A percentile compares a stretch with the other conserved stretches of the same genome.
phyloP scores from a whole-genome alignment of 140 eudicot genomes.

The Oenanthe javanica region DNA sequence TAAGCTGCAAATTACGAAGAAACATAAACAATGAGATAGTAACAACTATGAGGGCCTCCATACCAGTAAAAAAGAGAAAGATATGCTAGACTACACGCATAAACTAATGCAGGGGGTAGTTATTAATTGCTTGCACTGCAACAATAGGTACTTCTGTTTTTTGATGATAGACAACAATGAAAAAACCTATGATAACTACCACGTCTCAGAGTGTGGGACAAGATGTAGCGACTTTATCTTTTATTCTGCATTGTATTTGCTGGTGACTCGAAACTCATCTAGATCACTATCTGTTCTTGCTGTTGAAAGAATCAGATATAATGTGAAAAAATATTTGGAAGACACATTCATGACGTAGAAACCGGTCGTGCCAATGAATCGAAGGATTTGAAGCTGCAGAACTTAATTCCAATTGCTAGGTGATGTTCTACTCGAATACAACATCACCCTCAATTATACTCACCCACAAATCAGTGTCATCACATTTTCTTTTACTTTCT shows the following conservation, averaged over 20 bases:
- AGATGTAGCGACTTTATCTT: too few relatives aligned
- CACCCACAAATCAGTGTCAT: slow-evolving; percentile 14
- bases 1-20: not conserved
- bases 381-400: not conserved
- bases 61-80: not conserved
- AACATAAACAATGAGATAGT: not conserved
- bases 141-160: not conserved
- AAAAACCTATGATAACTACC: too few relatives aligned
- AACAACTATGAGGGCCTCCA: not conserved
- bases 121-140: not conserved
- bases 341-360: not conserved
- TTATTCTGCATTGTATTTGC: too few relatives aligned
- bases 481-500: not conserved
- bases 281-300: not conserved
- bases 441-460: not conserved
- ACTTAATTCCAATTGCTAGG: not conserved
- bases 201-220: too few relatives aligned
- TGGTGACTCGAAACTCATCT: too few relatives aligned
- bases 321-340: not conserved
- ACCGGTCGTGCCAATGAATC: not conserved
- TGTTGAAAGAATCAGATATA: not conserved
- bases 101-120: not conserved
- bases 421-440: not conserved
- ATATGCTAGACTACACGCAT: not conserved
- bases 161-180: not conserved